Conservation (phyloP, 495 filamentous ascomycete species). For the Penicillium taxi region DNA sequence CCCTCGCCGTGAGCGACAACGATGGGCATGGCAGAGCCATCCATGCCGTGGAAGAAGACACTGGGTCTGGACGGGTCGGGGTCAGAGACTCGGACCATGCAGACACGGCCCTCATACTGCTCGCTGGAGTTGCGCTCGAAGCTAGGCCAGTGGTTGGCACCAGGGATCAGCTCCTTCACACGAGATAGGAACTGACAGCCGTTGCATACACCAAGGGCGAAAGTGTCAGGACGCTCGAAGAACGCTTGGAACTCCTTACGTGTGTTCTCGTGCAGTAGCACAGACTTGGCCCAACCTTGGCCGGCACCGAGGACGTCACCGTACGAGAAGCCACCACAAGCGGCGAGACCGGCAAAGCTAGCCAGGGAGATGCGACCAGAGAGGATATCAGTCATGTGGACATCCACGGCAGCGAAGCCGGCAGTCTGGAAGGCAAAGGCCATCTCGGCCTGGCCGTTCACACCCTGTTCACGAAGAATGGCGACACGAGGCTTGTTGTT, state of each 20-base stretch:
- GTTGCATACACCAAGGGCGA: constrained; percentile 93
- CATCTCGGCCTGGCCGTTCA: constrained; percentile 95
- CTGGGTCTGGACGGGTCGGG: constrained; percentile 49
- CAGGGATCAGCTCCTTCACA: constrained; percentile 78
- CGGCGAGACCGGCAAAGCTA: constrained; percentile 79
- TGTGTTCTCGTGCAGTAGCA: constrained; percentile 72
- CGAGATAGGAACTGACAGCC: constrained; percentile 92
- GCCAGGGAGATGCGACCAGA: constrained; percentile 64
- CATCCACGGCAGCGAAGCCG: constrained; percentile 84
- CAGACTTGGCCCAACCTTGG: constrained; percentile 92
- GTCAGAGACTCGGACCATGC: constrained; percentile 76
- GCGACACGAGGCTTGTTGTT: constrained; percentile 74
- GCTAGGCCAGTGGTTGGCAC: constrained; percentile 74
- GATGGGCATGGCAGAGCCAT: constrained; percentile 74
- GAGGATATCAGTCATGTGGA: constrained; percentile 96
- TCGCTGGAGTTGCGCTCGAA: constrained; percentile 81
- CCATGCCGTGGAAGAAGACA: constrained; percentile 94
- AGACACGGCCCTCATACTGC: constrained; percentile 86
- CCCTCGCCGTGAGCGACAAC: constrained; percentile 91
- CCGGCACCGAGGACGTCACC: constrained; percentile 94
- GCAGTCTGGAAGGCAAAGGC: constrained; percentile 90
- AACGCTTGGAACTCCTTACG: constrained; percentile 72
- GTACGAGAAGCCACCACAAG: constrained; percentile 95
- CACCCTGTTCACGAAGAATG: constrained; percentile 89
- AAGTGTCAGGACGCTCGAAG: constrained; percentile 85